These are phyloP conservation scores for Boeremia exigua DNA, from an alignment of 2,329 filamentous ascomycete genomes.

Conservation along the genomic window DNA sequence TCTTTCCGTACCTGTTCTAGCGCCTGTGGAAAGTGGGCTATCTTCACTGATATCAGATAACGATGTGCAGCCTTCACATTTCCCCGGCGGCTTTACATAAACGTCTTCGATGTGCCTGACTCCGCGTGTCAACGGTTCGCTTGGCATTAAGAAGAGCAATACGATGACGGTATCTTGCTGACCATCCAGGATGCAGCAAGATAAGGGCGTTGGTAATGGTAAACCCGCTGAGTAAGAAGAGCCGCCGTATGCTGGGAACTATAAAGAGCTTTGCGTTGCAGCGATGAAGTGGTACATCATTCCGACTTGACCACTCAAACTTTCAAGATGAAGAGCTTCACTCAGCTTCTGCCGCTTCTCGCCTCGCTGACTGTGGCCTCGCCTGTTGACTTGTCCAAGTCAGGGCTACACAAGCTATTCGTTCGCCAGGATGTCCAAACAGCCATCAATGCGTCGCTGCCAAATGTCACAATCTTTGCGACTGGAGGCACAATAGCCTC, in stretches of 20 bases:
- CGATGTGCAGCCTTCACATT: constrained; percentile 4
- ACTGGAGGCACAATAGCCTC: constrained; percentile 67
- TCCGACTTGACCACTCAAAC: background rate
- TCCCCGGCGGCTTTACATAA: constrained; percentile 16
- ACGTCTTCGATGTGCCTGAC: background rate
- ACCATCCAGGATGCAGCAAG: background rate
- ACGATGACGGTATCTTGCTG: constrained; percentile 8
- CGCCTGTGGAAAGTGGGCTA: constrained; percentile 4
- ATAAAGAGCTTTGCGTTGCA: constrained; percentile 5
- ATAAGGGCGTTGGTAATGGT: constrained; percentile 13
- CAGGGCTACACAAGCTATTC: constrained; percentile 30
- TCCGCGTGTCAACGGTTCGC: constrained; percentile 4
- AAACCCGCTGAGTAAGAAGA: background rate
- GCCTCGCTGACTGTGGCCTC: constrained; percentile 26
- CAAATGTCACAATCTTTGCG: constrained; percentile 64
- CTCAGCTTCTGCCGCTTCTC: constrained; percentile 29
- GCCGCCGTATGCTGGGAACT: background rate
- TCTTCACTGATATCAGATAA: constrained; percentile 19
- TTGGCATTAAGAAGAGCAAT: constrained; percentile 4
- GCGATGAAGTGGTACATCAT: background rate
- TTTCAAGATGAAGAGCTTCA: constrained; percentile 30
- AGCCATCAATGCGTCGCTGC: constrained; percentile 54
- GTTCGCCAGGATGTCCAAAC: constrained; percentile 41
- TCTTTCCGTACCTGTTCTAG: constrained; percentile 8
- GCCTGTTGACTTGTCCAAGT: constrained; percentile 27